Evolutionary conservation across 2,329 filamentous ascomycete genomes (phyloP).

Genomic region (Coniochaeta sp.): DNA sequence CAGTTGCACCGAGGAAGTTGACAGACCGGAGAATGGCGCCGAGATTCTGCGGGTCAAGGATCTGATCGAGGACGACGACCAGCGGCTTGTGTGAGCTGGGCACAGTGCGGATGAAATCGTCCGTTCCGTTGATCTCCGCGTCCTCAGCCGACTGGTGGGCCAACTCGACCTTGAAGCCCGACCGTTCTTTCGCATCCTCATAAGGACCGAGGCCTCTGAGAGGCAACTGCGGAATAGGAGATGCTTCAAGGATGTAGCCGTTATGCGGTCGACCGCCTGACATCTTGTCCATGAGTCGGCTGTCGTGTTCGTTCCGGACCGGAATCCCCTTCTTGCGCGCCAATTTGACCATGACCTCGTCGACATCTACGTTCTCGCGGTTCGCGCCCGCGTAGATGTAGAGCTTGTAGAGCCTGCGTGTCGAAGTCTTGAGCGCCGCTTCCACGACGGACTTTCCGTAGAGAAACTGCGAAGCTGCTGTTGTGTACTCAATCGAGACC

Average conservation of each 20-base stretch:
- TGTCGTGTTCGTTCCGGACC: slow-evolving; percentile 50
- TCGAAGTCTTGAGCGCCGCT: slow-evolving; percentile 60
- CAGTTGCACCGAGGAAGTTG: slow-evolving; percentile 84
- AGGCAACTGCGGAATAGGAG: slow-evolving; percentile 67
- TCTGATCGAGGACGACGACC: slow-evolving; percentile 65
- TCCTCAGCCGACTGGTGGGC: slow-evolving; percentile 70
- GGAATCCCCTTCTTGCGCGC: slow-evolving; percentile 42
- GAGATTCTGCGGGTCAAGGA: slow-evolving; percentile 82
- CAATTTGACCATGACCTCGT: slow-evolving; percentile 33
- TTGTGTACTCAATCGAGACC: slow-evolving; percentile 50
- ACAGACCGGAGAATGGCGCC: slow-evolving; percentile 84
- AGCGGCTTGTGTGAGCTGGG: slow-evolving; percentile 52
- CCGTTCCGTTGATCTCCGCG: slow-evolving; percentile 60
- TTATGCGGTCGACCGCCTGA: slow-evolving; percentile 80
- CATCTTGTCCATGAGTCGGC: slow-evolving; percentile 74
- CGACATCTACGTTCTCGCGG: slow-evolving; percentile 38
- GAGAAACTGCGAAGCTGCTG: slow-evolving; percentile 83
- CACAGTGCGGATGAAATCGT: slow-evolving; percentile 39
- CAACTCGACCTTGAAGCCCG: slow-evolving; percentile 51
- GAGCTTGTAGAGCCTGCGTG: slow-evolving; percentile 73
- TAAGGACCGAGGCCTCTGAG: slow-evolving; percentile 49
- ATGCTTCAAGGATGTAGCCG: slow-evolving; percentile 79
- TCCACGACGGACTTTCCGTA: slow-evolving; percentile 78
- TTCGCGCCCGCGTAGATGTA: slow-evolving; percentile 64
- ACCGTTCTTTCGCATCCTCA: slow-evolving; percentile 30